Evolutionary conservation across 1,284 basidiomycete genomes (phyloP), one percentile per base, ranked within the genome.

Genomic region (Leccinum colubrinum): DNA sequence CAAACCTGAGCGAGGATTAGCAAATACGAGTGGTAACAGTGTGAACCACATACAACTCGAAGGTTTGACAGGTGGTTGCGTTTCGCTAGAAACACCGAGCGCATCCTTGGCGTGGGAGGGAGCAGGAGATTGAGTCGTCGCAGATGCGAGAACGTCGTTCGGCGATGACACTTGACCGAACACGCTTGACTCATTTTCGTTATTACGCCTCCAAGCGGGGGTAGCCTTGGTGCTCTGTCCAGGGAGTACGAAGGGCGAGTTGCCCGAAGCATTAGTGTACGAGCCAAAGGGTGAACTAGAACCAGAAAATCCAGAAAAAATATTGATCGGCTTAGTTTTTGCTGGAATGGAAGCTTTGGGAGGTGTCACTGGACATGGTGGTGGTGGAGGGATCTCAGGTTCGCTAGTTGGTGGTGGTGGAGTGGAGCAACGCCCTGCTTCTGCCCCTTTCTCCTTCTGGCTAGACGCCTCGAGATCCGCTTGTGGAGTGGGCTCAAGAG

Each of bases 281-380:
- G 67, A 68, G 15, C 75, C 69, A 37, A 83, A 83, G 9, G 80
- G 74, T 12, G 81, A 81, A 3, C 72, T 65, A 3, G 78, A 74
- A 15, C 78, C 76, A 12, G 79, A 76, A 62, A 82, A 83, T 9
- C 79, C 74, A 15, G 81, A 78, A 64, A 83, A 82, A 11, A 79
- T 75, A 41, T 71, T 70, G n/a, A 61, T 22, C 14, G 58, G 17
- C 39, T 43, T 62, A 2, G n/a, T 35, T 39, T 61, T 60, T 33
- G 56, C 25, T n/a, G 66, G 58, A 56, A 54, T 22, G 0, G 64
- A 14, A 17, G 64, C 48, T 25, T 62, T 63, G 2, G 60, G 62
- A n/a, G 74, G 69, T 8, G 67, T 70, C 22, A 57, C 58, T 17
- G 67, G 63, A 46, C 30, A 54, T 33, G 55, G 6, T 30, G 65